Evolutionary conservation across 1,284 basidiomycete species (phyloP), one percentile per base, ranked within the genome.

Genomic region (Boletus sp.): DNA sequence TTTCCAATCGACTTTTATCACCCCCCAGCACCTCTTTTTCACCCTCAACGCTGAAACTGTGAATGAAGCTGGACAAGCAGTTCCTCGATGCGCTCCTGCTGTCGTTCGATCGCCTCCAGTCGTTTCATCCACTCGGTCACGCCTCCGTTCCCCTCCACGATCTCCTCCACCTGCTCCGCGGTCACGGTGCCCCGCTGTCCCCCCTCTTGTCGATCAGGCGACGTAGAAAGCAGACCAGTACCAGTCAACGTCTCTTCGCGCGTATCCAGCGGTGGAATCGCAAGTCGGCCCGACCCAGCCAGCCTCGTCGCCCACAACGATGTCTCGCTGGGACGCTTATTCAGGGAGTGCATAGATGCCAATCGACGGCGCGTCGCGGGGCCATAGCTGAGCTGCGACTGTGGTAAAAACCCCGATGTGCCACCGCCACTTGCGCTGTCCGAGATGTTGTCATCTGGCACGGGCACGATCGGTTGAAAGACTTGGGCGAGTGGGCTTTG

Each of bases 401-500:
- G 51, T 26, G 46, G 46, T 35, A 44, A 44, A 46, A 45, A 40
- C 44, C 37, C 27, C 4, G 57, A 49, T 30, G 47, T 49, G 9
- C 38, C 53, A 7, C 32, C 49, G 4, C 44, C 51, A 34, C 58
- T 54, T 10, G 55, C 42, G 0, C 16, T 37, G 30, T 60, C 55
- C 17, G 50, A 51, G 8, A 14, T 23, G 8, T 22, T 19, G 25
- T 72, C 68, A 48, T 77, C 14, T 67, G 12, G 80, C 77, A 40
- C 78, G 14, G 82, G 67, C 8, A 82, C 52, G 16, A 88, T 55
- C 4, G 87, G 83, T 49, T 82, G 81, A 61, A 80, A 90, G 12
- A 87, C 72, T 60, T 88, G 84, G 4, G 85, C 84, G 2, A 90
- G 71, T 16, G 87, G 87, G 42, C 61, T 72, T 22, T 76, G 73